Evolutionary conservation across 257 asterid species (phyloP), one percentile per base, ranked within the genome.

Genomic region (Paulownia fortunei): DNA sequence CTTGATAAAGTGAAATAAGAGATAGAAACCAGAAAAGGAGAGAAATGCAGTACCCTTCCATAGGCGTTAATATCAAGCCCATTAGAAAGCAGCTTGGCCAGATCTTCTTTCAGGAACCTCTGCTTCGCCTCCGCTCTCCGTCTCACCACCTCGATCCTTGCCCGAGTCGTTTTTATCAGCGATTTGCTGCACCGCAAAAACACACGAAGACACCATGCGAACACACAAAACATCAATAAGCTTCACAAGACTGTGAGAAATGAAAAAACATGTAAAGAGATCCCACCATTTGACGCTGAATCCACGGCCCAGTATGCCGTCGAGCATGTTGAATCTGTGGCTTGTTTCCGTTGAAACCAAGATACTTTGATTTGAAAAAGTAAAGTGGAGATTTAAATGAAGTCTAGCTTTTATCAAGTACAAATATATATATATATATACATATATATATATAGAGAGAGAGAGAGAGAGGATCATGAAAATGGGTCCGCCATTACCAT

Each of bases 31-130:
- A 24, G n/a, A 27, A 36, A 68, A 8, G 18, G 52, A 36, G 44
- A 9, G 10, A 78, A 34, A 26, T 27, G 13, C 6, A 15, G 76
- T 85, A 95, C 99, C 95, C 99, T 88, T 77, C 97, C 97, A 75
- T 74, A 96, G 59, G 99, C 99, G 82, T 96, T 88, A 11, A 93
- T 86, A 80, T 93, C 98, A 56, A 96, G 96, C 15, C 99, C 99
- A 84, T 92, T 90, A 5, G 89, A 79, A 15, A 96, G 95, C 85
- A 96, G 82, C 85, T 96, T 96, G 23, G 88, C 92, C 80, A 96
- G 97, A 91, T 96, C 99, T 76, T 92, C 97, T 83, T 87, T 93
- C 54, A 90, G 81, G 83, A 92, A 93, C 88, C 93, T 92, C 94
- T 93, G 97, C 82, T 86, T 89, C 80, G 97, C 96, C 89, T 90